Evolutionary conservation across 345 rosid species (phyloP).

Genomic region (Kernera saxatilis): DNA sequence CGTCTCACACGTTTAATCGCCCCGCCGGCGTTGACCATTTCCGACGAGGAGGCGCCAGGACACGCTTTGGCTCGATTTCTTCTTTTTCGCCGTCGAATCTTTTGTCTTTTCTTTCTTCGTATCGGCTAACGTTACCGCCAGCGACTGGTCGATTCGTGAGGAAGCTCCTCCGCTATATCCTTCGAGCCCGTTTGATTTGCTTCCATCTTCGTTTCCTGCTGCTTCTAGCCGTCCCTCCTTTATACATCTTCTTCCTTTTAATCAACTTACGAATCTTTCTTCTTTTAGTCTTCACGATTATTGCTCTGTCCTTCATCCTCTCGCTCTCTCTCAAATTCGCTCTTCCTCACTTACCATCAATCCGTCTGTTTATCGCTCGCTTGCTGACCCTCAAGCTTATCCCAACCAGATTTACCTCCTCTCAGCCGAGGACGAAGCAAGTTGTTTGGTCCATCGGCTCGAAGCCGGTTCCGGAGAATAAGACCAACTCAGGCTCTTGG

Average conservation of each 20-base stretch:
- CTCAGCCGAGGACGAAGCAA: conserved; percentile 29
- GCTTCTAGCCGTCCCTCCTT: conserved; percentile 33
- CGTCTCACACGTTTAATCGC: conserved; percentile 8
- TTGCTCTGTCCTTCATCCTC: conserved; percentile 11
- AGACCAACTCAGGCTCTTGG: conserved; percentile 46
- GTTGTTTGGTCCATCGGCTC: conserved; percentile 75
- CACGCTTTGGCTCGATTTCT: not conserved
- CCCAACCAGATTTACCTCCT: conserved; percentile 19
- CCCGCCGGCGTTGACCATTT: conserved; percentile 26
- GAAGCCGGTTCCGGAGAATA: conserved; percentile 40
- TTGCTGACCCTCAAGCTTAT: conserved; percentile 37
- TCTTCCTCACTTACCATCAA: conserved; percentile 49
- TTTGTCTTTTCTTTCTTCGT: conserved; percentile 15
- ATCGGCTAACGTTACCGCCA: not conserved
- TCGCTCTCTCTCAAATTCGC: conserved; percentile 32
- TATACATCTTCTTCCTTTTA: conserved; percentile 13
- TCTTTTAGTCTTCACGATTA: not conserved
- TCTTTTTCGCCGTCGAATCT: conserved; percentile 12
- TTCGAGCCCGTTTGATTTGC: conserved; percentile 45
- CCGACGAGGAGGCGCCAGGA: conserved; percentile 4
- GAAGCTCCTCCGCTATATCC: conserved; percentile 33
- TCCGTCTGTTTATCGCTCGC: conserved; percentile 48
- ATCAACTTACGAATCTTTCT: conserved; percentile 15
- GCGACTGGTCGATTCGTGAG: conserved; percentile 18
- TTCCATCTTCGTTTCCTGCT: conserved; percentile 42